These are phyloP conservation scores for Vararia minispora DNA, from an alignment of 768 basidiomycete genomes.

Conservation along the genomic window DNA sequence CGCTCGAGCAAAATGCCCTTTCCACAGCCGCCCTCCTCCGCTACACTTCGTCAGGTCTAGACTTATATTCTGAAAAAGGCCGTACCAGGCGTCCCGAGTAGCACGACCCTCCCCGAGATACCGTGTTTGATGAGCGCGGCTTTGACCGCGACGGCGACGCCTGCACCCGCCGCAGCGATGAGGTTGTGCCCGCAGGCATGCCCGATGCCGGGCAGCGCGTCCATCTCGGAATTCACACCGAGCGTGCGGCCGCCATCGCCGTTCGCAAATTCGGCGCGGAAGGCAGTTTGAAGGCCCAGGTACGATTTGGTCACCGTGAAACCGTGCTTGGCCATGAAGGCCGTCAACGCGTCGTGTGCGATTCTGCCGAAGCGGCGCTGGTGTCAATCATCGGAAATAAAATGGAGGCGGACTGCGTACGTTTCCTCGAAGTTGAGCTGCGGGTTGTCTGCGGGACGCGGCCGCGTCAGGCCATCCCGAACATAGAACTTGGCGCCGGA, in stretches of 20 bases:
- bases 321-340: constrained; percentile 55
- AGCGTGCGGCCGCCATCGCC: constrained; percentile 51
- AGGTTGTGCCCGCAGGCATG: constrained; percentile 78
- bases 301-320: constrained; percentile 66
- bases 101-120: constrained; percentile 54
- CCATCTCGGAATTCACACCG: constrained; percentile 76
- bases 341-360: constrained; percentile 59
- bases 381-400: constrained; percentile 1
- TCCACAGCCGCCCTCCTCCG: constrained; percentile 71
- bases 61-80: constrained; percentile 3
- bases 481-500: background rate
- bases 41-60: constrained; percentile 23
- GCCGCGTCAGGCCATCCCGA: background rate
- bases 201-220: constrained; percentile 41
- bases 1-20: constrained; percentile 64
- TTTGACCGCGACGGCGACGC: constrained; percentile 62
- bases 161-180: constrained; percentile 70
- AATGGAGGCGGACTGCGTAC: constrained; percentile 24
- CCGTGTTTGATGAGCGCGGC: constrained; percentile 52
- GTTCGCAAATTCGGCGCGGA: constrained; percentile 60
- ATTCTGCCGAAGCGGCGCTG: constrained; percentile 29
- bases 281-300: constrained; percentile 63
- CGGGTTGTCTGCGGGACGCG: constrained; percentile 39
- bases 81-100: constrained; percentile 61
- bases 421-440: constrained; percentile 57